Base-by-base conservation (phyloP, 2,329 filamentous ascomycete genomes). In the Orbilia oligospora region DNA sequence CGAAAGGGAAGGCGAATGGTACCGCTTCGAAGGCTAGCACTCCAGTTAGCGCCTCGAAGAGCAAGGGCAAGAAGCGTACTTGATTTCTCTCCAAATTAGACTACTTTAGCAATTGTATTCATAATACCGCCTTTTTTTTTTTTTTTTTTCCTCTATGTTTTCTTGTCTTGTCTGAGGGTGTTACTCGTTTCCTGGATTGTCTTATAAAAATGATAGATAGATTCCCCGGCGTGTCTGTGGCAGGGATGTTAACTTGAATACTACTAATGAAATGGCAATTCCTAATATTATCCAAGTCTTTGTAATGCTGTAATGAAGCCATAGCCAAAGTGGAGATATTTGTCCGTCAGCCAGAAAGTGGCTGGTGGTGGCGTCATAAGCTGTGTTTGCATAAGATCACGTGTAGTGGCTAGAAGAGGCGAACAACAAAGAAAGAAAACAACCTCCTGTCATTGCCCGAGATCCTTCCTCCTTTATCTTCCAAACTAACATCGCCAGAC, bases 21-120 rank as follows among this genome's bases (percentile, higher is more conserved):
- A 48, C 75, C 18, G 58, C 80, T 72, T 66, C 76, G 14, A 79
- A 79, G 56, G 61, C 76, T 16, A 69, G 76, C 36, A 78, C 75
- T 18, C 75, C 75, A 1, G 66, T 63, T 18, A 58, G 66, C 14
- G 75, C 61, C 8, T 72, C 75, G 12, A 78, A 78, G 38, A 55
- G 53, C 33, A 78, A 78, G 36, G 75, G 75, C 20, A 78, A 78
- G 68, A 78, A 78, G 36, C 75, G 75, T 33, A 18, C n/a, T 14
- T 63, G 27, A 55, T 30, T 41, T n/a, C 16, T 14, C 8, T 2
- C 30, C 27, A n/a, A 2, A 1, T n/a, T 41, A 2, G 10, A 38
- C 36, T 16, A 41, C 1, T 41, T 41, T 3, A 16, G 3, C 38
- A 41, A 41, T 41, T 12, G 38, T n/a, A n/a, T 41, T 41, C 38